Evolutionary conservation across 257 asterid species (phyloP).

Genomic region (Solanum dulcamara): DNA sequence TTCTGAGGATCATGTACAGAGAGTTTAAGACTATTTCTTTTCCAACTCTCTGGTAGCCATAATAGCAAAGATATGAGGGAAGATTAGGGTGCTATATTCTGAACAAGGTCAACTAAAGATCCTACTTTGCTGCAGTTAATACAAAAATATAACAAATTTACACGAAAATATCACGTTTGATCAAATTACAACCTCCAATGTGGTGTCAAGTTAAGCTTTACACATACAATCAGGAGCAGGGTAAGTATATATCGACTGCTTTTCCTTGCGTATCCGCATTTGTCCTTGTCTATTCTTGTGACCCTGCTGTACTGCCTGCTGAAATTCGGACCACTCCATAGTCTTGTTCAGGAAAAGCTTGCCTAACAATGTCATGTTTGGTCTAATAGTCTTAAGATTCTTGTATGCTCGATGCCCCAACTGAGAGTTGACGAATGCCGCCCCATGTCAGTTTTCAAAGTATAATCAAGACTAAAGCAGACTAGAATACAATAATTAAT

Average conservation of each 20-base stretch:
- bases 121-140: not conserved
- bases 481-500: not conserved
- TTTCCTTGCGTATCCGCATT: constrained; percentile 15
- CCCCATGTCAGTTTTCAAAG: not conserved
- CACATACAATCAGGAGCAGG: constrained; percentile 45
- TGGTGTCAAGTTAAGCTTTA: not conserved
- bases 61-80: too few relatives aligned
- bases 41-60: too few relatives aligned
- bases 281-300: constrained; percentile 40
- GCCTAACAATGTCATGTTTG: constrained; percentile 30
- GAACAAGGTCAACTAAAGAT: not conserved
- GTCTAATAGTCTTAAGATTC: constrained; percentile 30
- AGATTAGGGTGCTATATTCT: not conserved
- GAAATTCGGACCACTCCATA: constrained; percentile 30
- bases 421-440: constrained; percentile 2
- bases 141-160: not conserved
- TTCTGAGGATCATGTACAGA: too few relatives aligned
- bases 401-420: constrained; percentile 27
- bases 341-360: constrained; percentile 30
- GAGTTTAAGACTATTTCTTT: too few relatives aligned
- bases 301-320: constrained; percentile 21
- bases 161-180: not conserved
- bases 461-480: not conserved
- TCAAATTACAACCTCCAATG: not conserved
- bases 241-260: constrained; percentile 30